These are phyloP conservation scores for Ricinus communis DNA, from an alignment of 345 rosid genomes.

Conservation along the genomic window DNA sequence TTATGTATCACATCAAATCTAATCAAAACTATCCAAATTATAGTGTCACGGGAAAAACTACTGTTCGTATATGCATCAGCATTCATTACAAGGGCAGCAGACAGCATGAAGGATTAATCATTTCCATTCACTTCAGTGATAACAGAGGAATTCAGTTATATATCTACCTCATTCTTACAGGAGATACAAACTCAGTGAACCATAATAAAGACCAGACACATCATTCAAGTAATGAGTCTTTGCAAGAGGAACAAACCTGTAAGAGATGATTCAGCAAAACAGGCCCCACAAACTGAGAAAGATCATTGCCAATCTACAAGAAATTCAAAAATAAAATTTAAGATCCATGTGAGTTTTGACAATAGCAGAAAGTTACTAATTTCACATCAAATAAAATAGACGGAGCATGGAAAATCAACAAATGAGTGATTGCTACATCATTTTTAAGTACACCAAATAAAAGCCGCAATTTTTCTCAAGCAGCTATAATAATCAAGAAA, in stretches of 20 bases:
- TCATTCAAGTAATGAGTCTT: not conserved
- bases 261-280: conserved; percentile 29
- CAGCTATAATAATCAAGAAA: not conserved
- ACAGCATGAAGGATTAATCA: not conserved
- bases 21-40: not conserved
- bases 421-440: not conserved
- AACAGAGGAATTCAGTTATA: too few relatives aligned
- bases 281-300: conserved; percentile 34
- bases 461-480: not conserved
- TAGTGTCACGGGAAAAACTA: not conserved
- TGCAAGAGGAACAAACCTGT: conserved; percentile 18
- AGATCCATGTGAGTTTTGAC: conserved; percentile 8
- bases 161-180: not conserved
- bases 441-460: not conserved
- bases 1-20: not conserved
- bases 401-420: not conserved
- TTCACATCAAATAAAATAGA: not conserved
- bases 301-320: conserved; percentile 45
- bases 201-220: not conserved
- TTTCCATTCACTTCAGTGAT: not conserved
- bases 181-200: not conserved
- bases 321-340: conserved; percentile 31
- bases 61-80: not conserved
- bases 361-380: conserved; percentile 18
- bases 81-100: not conserved